Evolutionary conservation across 2,329 filamentous ascomycete species (phyloP), one percentile per base, ranked within the genome.

Genomic region (Xylariaceae sp.): DNA sequence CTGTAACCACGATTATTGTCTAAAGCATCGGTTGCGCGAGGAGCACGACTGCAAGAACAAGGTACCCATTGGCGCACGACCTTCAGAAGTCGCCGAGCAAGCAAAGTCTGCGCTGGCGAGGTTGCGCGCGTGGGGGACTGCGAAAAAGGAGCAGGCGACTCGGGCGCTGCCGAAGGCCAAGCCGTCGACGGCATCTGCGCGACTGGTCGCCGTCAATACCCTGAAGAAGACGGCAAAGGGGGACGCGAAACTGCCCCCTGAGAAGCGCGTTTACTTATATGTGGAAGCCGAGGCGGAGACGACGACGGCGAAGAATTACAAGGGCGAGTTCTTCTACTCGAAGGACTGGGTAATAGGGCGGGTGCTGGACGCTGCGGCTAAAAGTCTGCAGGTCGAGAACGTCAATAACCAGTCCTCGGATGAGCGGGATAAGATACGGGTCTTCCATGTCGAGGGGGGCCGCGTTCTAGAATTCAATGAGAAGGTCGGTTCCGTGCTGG

Each of bases 401-500:
- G 75, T 93, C 64, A 96, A 96, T 70, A 95, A 95, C 68, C 81
- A 88, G 67, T 87, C 85, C 0, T 83, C 82, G 2, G 82, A 87
- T 10, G 90, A 95, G 76, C 86, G 88, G 71, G 87, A 92, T 60
- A 88, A 88, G 74, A 73, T 99, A 65, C 78, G 94, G 7, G 86
- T 99, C 0, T 99, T 96, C 70, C 92, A 97, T 72, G 90, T 99
- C 0, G 92, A 99, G 71, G 90, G 88, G 0, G 94, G 94, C 0
- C 79, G 91, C 59, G 74, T 99, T 63, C 74, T 99, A 64, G 92
- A 94, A 61, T 99, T 95, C 69, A 86, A 83, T 23, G 92, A 97
- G 74, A 92, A 93, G 78, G 79, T 96, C 57, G 92, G 91, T 3
- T 79, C 80, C 55, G 81, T 80, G 34, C 78, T 95, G 60, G 84